A percentile compares a stretch with the other conserved stretches of the same genome.
These are phyloP conservation scores for Saussurea involucrata DNA, from an alignment of 129 eudicot species.

Conservation along the genomic window DNA sequence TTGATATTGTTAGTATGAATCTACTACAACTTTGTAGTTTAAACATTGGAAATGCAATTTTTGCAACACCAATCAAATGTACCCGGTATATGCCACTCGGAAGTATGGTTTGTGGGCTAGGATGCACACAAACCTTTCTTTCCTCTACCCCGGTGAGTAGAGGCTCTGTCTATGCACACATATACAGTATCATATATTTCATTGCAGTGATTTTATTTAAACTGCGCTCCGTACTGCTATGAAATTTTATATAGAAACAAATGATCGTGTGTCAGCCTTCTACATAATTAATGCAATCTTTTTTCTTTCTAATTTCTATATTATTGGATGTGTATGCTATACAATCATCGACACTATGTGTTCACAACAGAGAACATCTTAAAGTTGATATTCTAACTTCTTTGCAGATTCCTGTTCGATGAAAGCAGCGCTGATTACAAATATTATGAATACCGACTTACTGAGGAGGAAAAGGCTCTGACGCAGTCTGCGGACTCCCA, in stretches of 20 bases:
- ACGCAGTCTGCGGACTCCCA: conserved; percentile 44
- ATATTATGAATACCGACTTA: conserved; percentile 73
- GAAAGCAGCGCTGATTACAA: conserved; percentile 87
- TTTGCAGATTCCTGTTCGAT: conserved; percentile 80
- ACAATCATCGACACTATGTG: background rate
- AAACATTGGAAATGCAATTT: background rate
- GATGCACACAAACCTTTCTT: background rate
- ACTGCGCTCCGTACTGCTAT: background rate
- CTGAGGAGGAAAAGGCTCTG: conserved; percentile 74
- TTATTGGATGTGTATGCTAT: background rate
- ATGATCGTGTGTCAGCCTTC: background rate
- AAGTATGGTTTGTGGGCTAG: background rate
- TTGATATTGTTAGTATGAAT: background rate
- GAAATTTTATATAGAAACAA: background rate
- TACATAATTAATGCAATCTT: background rate
- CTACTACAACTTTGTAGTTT: background rate
- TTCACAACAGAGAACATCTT: background rate
- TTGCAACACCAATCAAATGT: background rate
- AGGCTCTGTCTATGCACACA: background rate
- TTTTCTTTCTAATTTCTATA: background rate
- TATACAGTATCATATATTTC: background rate
- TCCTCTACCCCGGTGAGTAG: background rate
- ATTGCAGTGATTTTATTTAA: background rate
- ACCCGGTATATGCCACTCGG: no score
- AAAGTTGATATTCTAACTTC: background rate